Evolutionary conservation across 257 asterid genomes (phyloP), one percentile per base, ranked within the genome.

Genomic region (Nicotiana paniculata): DNA sequence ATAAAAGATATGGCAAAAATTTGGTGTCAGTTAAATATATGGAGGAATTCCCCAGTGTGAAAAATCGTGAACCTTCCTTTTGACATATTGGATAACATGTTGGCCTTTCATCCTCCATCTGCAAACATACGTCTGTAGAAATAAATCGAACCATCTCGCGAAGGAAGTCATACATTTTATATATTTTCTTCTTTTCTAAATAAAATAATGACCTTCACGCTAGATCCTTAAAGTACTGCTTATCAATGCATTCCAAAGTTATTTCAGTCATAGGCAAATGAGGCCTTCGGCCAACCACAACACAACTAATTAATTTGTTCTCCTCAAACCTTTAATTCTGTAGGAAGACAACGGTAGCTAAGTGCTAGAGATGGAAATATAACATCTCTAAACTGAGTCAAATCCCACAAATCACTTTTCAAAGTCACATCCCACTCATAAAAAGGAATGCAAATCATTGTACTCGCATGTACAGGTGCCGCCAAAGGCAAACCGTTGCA

Each of bases 251-350:
- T 28, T 84, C 85, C 18, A 80, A 21, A 43, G 13, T 64, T 30
- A 21, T 21, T 21, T 21, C 24, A 21, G 24, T 64, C 7, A 61
- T 10, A 0, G 82, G 85, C 16, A 48, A 62, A 80, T 24, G 16
- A 80, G 85, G 4, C 85, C 83, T 61, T 79, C 82, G 15, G 80
- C 77, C 81, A 83, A 72, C 86, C 88, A 87, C 12, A 82, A 4
- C 9, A 77, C 28, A 4, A 85, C 35, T 21, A 21, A 21, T 21
- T 21, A 21, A 21, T 21, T 21, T 21, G 24, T 21, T 21, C 24
- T 21, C 24, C 2, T 85, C 74, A 74, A 80, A 87, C 80, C 12
- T 63, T 66, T 74, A 83, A 63, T 46, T 85, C 53, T 3, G 37
- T 1, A 6, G 88, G 85, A 72, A 87, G 85, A 59, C 59, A 8